Percentiles rank a stretch among this genome's conserved stretches.
These are phyloP conservation scores for Pseudoscleropodium purum DNA, from an alignment of 225 moss, liverwort and hornwort species.

Conservation along the genomic window DNA sequence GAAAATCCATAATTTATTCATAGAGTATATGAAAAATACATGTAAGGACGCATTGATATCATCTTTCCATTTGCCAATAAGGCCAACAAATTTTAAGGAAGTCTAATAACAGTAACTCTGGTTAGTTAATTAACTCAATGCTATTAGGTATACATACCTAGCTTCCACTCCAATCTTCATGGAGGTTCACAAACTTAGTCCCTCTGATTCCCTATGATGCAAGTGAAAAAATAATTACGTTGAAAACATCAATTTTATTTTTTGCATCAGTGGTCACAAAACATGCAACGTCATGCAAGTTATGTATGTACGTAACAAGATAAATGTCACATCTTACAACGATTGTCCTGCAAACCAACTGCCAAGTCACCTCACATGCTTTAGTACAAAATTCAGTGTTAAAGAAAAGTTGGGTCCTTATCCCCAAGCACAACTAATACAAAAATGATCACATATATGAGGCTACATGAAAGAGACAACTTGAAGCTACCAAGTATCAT, in stretches of 20 bases:
- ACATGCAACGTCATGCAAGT: background rate
- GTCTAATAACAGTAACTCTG: background rate
- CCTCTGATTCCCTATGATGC: background rate
- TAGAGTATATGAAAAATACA: background rate
- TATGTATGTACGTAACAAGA: background rate
- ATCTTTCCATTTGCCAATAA: background rate
- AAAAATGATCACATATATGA: background rate
- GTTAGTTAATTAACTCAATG: background rate
- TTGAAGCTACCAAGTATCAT: background rate
- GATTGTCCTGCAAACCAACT: background rate
- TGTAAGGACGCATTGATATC: too few relatives aligned
- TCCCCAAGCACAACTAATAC: background rate
- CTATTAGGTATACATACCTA: background rate
- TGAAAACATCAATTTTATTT: background rate
- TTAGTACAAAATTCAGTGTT: background rate
- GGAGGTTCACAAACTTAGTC: background rate
- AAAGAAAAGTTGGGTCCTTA: background rate
- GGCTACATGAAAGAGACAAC: background rate
- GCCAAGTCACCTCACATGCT: background rate
- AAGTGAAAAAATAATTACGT: background rate
- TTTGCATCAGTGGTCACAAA: background rate
- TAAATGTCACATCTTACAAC: background rate
- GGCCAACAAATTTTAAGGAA: background rate
- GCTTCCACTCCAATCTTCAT: background rate
- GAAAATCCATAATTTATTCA: background rate